Percentiles rank a stretch among this genome's conserved stretches.
phyloP scores from a whole-genome alignment of 495 filamentous ascomycete genomes.

The Sordaria brevicollis region DNA sequence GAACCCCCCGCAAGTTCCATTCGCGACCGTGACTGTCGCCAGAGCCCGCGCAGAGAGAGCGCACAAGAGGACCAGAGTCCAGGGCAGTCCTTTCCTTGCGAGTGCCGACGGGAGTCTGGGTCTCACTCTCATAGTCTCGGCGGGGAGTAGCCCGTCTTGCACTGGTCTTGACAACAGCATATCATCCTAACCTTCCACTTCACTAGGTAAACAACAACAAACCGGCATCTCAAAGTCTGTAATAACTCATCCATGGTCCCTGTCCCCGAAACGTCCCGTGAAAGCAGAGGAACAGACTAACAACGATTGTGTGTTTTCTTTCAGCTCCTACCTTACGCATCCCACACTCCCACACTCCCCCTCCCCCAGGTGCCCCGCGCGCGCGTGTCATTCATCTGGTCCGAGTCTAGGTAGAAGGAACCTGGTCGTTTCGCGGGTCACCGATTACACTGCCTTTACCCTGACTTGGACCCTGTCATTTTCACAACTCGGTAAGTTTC shows the following conservation, averaged over 20 bases:
- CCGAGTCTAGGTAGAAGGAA: not conserved
- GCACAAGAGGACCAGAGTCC: not conserved
- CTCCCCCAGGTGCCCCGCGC: not conserved
- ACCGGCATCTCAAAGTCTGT: not conserved
- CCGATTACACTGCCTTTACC: not conserved
- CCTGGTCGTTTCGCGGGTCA: not conserved
- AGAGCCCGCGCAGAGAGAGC: constrained; percentile 6
- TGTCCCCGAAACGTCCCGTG: not conserved
- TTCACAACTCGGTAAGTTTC: not conserved
- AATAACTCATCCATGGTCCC: not conserved
- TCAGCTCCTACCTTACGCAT: too few relatives aligned
- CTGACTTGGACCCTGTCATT: not conserved
- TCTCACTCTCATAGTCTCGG: not conserved
- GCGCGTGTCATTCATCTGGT: not conserved
- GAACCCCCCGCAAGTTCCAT: not conserved
- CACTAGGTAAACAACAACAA: not conserved
- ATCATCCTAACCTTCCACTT: too few relatives aligned
- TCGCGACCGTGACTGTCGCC: constrained; percentile 10
- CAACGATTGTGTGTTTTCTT: not conserved
- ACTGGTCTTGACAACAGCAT: not conserved
- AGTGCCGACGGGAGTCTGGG: not conserved
- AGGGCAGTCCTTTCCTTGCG: not conserved
- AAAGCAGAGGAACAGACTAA: not conserved
- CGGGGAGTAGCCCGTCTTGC: not conserved
- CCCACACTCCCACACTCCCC: too few relatives aligned